Conservation (phyloP, 2,329 filamentous ascomycete species). For the Aspergillus fischeri region DNA sequence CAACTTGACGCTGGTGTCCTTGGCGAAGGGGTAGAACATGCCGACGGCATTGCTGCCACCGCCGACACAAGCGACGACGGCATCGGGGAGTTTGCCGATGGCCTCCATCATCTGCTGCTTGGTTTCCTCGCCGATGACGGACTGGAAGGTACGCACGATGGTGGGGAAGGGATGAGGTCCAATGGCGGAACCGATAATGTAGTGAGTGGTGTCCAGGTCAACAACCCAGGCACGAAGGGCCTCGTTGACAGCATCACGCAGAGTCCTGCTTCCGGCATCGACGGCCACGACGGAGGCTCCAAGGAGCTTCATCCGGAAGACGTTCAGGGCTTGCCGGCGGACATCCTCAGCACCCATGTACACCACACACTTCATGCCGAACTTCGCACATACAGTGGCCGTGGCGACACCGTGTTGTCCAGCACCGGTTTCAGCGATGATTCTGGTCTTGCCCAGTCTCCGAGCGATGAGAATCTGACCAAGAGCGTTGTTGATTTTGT, state of each 20-base stretch:
- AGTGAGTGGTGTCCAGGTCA: constrained; percentile 89
- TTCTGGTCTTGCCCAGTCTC: constrained; percentile 87
- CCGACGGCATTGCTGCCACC: constrained; percentile 92
- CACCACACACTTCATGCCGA: constrained; percentile 95
- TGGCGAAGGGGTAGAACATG: constrained; percentile 96
- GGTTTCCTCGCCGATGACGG: constrained; percentile 91
- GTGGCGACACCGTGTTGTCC: constrained; percentile 98
- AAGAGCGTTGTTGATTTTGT: constrained; percentile 99
- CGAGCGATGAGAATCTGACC: constrained; percentile 86
- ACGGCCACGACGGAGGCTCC: constrained; percentile 91
- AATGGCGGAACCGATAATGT: constrained; percentile 96
- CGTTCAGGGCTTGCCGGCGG: constrained; percentile 90
- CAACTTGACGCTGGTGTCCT: constrained; percentile 79
- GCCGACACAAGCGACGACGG: constrained; percentile 93
- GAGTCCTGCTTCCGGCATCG: constrained; percentile 79
- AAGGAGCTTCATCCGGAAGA: constrained; percentile 96
- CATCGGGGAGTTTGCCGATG: constrained; percentile 86
- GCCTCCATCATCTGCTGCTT: constrained; percentile 84
- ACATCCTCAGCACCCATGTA: constrained; percentile 99
- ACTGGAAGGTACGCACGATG: constrained; percentile 95
- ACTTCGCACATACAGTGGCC: constrained; percentile 95
- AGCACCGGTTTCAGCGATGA: constrained; percentile 96
- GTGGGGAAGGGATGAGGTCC: constrained; percentile 97
- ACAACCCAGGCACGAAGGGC: constrained; percentile 92
- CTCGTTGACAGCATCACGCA: constrained; percentile 90